Evolutionary conservation across 495 filamentous ascomycete species (phyloP), one percentile per base, ranked within the genome.

Genomic region (Annulohypoxylon nitens): DNA sequence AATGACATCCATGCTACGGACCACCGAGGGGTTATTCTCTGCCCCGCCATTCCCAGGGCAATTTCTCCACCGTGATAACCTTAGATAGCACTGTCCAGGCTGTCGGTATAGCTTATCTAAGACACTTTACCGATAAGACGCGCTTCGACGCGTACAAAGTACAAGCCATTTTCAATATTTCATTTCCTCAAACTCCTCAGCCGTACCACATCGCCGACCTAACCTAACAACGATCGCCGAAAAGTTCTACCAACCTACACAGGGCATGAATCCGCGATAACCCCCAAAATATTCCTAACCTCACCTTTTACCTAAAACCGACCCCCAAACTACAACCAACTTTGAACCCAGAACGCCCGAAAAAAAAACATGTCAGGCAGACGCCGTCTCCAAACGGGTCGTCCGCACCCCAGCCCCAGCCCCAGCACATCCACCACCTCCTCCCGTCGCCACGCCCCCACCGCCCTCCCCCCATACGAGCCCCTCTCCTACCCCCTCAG

Each of bases 401-500:
- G 61, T 6, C 58, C 61, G 45, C 71, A 66, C 23, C 48, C 33
- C 9, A 71, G 67, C 36, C n/a, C n/a, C n/a, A 41, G 16, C 36
- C 39, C 69, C 36, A 64, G 74, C 26, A 2, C 2, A 2, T 30
- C 70, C 11, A 30, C 23, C 36, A 47, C 69, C 36, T 67, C 76
- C 5, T 30, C 70, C 11, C 41, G 65, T 20, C 63, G 64, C 78
- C 36, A 75, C 79, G 66, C 76, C 39, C 39, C 39, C 30, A 75
- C 80, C 11, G 75, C 81, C 0, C 79, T 91, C 8, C 90, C 90
- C 3, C 74, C 82, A 7, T 93, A 93, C 78, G 83, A 92, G 70
- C 75, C 86, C 1, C 89, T 86, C 11, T 73, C 83, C 16, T 85
- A 81, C 36, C 85, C 90, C 10, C 86, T 88, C 60, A 78, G 77